phyloP scores from a whole-genome alignment of 495 filamentous ascomycete species.

The Hypoxylon subgilvum region DNA sequence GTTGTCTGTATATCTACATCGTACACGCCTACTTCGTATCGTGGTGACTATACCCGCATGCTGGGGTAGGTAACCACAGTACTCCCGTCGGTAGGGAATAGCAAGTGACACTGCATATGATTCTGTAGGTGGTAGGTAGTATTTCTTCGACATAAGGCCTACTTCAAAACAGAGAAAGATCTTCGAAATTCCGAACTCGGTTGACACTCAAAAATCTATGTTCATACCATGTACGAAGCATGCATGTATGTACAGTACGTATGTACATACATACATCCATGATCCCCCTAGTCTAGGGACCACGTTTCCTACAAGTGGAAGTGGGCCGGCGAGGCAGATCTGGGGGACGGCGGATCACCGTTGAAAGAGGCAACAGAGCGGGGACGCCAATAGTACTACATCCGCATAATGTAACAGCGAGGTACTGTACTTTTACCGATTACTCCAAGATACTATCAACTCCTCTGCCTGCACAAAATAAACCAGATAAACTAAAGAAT shows the following conservation, averaged over 20 bases:
- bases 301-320: conserved; percentile 10
- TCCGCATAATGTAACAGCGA: conserved; percentile 3
- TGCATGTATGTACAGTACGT: too few species aligned
- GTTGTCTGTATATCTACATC: too few species aligned
- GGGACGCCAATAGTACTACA: conserved; percentile 12
- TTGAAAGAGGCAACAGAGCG: conserved; percentile 19
- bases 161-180: neutral
- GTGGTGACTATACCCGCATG: neutral
- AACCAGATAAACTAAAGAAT: neutral
- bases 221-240: too few species aligned
- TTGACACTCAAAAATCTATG: too few species aligned
- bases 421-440: conserved; percentile 28
- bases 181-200: too few species aligned
- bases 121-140: conserved; percentile 14
- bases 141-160: conserved; percentile 2
- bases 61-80: conserved; percentile 20
- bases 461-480: conserved; percentile 12
- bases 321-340: conserved; percentile 22
- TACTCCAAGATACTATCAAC: conserved; percentile 5
- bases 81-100: conserved; percentile 23
- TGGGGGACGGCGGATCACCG: conserved; percentile 18
- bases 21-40: too few species aligned
- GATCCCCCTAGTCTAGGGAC: conserved; percentile 10
- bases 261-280: too few species aligned
- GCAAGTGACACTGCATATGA: conserved; percentile 8